Percentiles rank a stretch among this genome's conserved stretches.
phyloP scores from a whole-genome alignment of 106 monocot species.

The Chionographis japonica region DNA sequence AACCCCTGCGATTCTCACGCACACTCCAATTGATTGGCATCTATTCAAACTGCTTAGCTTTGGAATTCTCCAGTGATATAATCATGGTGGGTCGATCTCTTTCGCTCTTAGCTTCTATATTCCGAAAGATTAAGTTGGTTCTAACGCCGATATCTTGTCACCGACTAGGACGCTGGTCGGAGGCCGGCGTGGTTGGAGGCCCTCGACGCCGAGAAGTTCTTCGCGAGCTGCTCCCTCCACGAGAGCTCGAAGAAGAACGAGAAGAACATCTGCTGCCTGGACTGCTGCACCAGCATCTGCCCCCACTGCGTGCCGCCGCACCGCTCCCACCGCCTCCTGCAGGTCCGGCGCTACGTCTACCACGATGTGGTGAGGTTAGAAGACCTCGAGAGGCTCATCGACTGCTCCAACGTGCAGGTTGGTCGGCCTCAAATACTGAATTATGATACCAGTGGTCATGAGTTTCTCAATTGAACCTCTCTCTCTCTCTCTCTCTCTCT shows the following conservation, averaged over 20 bases:
- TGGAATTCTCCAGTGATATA: too few relatives aligned
- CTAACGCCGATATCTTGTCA: not conserved
- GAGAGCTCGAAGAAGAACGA: slow-evolving; percentile 76
- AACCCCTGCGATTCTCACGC: too few relatives aligned
- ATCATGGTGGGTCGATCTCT: too few relatives aligned
- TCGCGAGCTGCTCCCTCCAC: slow-evolving; percentile 54
- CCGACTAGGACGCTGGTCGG: slow-evolving; percentile 27
- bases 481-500: too few relatives aligned
- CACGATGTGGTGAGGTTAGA: slow-evolving; percentile 78
- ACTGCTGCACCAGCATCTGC: slow-evolving; percentile 86
- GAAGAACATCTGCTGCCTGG: slow-evolving; percentile 88
- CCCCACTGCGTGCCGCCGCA: slow-evolving; percentile 70
- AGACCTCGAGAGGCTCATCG: slow-evolving; percentile 86
- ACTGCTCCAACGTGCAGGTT: slow-evolving; percentile 91
- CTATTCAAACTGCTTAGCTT: too few relatives aligned
- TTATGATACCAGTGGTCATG: too few relatives aligned
- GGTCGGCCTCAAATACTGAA: not conserved
- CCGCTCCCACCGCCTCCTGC: slow-evolving; percentile 60
- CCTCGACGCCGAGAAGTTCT: slow-evolving; percentile 67
- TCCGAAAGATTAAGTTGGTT: not conserved
- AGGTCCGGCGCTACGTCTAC: slow-evolving; percentile 85
- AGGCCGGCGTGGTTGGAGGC: slow-evolving; percentile 86
- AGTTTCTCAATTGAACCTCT: too few relatives aligned
- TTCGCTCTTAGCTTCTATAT: not conserved
- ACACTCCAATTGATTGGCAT: too few relatives aligned